A percentile compares a stretch with the other conserved stretches of the same genome.
phyloP scores from a whole-genome alignment of 768 basidiomycete genomes.

The Phanerochaete carnosa region DNA sequence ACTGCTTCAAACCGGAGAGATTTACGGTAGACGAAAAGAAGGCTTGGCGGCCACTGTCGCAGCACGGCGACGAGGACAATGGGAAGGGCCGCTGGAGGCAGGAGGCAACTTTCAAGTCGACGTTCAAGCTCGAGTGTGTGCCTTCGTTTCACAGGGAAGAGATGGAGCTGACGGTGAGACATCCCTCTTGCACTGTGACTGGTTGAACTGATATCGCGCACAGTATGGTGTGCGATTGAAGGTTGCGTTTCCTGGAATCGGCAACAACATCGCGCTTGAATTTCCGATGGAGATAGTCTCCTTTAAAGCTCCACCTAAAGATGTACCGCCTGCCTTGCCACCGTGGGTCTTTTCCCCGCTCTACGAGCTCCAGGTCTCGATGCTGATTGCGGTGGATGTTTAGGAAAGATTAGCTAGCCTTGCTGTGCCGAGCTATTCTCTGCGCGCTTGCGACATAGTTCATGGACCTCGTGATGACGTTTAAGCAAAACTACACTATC shows the following conservation, averaged over 20 bases:
- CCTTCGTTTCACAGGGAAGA: not conserved
- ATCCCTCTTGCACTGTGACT: not conserved
- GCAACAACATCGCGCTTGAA: slow-evolving; percentile 7
- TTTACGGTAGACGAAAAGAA: not conserved
- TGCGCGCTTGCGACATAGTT: no score
- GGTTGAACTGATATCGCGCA: no score
- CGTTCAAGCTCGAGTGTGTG: not conserved
- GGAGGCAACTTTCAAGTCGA: slow-evolving; percentile 6
- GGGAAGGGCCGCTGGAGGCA: slow-evolving; percentile 4
- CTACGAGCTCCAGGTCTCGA: no score
- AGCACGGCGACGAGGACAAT: not conserved
- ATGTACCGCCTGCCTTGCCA: not conserved
- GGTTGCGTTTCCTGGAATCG: slow-evolving; percentile 10
- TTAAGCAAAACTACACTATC: no score
- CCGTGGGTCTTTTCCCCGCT: no score
- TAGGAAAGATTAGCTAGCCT: no score
- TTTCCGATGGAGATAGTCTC: not conserved
- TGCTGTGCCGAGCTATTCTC: no score
- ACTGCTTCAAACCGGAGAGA: not conserved
- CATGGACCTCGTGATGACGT: no score
- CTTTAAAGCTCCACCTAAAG: not conserved
- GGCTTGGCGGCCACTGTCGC: not conserved
- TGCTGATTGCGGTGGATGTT: no score
- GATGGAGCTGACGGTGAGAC: not conserved
- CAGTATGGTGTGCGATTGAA: slow-evolving; percentile 6